phyloP scores from a whole-genome alignment of 345 rosid species.

The Cardamine occulta region DNA sequence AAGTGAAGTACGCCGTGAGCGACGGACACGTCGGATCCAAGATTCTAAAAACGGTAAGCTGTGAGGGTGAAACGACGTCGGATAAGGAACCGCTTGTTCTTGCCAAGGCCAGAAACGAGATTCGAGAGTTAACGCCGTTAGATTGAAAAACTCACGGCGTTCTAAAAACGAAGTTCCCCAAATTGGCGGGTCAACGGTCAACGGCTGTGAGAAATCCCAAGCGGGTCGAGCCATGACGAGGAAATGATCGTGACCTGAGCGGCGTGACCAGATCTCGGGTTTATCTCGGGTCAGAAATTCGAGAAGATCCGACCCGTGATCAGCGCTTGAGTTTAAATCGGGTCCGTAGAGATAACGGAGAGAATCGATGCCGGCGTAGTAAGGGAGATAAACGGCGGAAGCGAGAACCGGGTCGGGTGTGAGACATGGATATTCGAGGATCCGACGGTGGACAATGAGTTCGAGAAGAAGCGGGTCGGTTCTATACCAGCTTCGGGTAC shows the following conservation, averaged over 20 bases:
- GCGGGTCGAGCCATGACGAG: constrained; percentile 90
- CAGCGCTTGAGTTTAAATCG: constrained; percentile 66
- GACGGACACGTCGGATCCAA: constrained; percentile 68
- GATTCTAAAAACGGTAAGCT: constrained; percentile 60
- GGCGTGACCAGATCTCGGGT: constrained; percentile 62
- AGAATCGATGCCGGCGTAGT: constrained; percentile 79
- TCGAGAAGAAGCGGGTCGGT: constrained; percentile 79
- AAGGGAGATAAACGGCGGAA: constrained; percentile 75
- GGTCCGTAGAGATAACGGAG: constrained; percentile 78
- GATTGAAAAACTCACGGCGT: constrained; percentile 72
- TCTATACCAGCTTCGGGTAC: constrained; percentile 85
- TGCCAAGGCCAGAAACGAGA: constrained; percentile 88
- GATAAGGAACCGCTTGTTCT: constrained; percentile 88
- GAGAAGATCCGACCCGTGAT: constrained; percentile 74
- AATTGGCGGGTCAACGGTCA: constrained; percentile 67
- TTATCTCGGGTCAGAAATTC: constrained; percentile 50
- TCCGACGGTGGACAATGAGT: constrained; percentile 78
- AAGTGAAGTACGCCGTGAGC: constrained; percentile 57
- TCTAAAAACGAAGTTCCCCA: constrained; percentile 97
- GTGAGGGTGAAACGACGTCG: constrained; percentile 90
- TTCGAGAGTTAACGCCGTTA: constrained; percentile 74
- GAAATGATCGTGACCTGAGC: constrained; percentile 77
- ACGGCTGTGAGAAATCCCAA: constrained; percentile 90
- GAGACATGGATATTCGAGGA: constrained; percentile 86
- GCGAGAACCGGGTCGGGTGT: constrained; percentile 75